phyloP scores from a whole-genome alignment of 2,329 filamentous ascomycete species.

The Colletotrichum tanaceti region DNA sequence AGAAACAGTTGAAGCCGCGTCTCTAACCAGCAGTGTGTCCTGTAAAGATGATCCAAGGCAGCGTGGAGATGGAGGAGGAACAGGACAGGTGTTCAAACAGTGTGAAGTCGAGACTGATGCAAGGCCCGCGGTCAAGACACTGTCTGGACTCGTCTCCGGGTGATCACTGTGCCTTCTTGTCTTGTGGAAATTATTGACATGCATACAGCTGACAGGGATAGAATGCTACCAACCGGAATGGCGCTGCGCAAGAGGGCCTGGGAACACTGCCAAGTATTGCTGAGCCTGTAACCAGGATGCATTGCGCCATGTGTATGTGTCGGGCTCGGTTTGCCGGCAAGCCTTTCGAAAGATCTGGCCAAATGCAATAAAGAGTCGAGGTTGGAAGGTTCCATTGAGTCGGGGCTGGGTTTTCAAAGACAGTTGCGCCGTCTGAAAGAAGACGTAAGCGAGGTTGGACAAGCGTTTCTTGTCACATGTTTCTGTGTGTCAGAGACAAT shows the following conservation, averaged over 20 bases:
- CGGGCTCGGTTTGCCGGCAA: neutral
- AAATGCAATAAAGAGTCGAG: neutral
- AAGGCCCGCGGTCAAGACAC: no score
- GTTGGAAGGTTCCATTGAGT: neutral
- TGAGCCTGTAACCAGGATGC: neutral
- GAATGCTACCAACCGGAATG: no score
- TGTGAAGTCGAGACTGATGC: neutral
- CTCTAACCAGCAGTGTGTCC: neutral
- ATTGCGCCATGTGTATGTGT: neutral
- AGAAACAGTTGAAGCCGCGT: neutral
- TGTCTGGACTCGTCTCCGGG: neutral
- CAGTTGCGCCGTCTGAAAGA: no score
- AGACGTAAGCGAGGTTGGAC: neutral
- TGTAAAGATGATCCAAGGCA: neutral
- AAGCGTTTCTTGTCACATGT: neutral
- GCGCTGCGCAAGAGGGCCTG: neutral
- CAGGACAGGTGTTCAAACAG: neutral
- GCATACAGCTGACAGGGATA: neutral
- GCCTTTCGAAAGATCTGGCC: neutral
- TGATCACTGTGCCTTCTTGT: neutral
- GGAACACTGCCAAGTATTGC: neutral
- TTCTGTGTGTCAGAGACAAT: neutral
- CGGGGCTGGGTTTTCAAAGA: neutral
- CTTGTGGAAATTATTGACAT: neutral
- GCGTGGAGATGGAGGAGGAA: neutral